Conservation (phyloP, 805 yeast species). For the Saturnispora quitensis region DNA sequence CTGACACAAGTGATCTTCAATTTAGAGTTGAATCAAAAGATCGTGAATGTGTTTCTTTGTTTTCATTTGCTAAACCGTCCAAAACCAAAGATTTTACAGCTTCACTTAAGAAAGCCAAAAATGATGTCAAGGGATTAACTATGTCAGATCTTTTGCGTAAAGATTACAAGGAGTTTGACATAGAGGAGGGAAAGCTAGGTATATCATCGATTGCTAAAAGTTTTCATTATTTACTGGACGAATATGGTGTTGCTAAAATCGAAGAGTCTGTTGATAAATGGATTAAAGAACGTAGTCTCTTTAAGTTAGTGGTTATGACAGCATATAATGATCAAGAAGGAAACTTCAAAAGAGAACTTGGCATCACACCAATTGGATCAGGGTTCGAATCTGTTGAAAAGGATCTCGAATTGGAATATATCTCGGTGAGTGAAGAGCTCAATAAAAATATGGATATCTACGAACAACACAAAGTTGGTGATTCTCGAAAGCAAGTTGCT, state of each 20-base stretch:
- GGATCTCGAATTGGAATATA: constrained; percentile 21
- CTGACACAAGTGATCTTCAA: constrained; percentile 67
- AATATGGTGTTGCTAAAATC: constrained; percentile 15
- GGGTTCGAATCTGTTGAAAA: neutral
- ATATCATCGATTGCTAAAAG: constrained; percentile 69
- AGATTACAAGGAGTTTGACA: constrained; percentile 71
- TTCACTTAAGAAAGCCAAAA: neutral
- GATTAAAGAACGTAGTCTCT: constrained; percentile 27
- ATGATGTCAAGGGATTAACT: constrained; percentile 43
- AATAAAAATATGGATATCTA: neutral
- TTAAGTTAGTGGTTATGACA: constrained; percentile 40
- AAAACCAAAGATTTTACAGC: neutral
- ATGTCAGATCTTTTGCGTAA: constrained; percentile 59
- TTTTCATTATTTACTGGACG: constrained; percentile 39
- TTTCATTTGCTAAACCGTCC: constrained; percentile 18
- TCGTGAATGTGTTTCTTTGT: constrained; percentile 31
- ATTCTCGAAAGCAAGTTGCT: constrained; percentile 3
- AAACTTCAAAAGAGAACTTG: constrained; percentile 35
- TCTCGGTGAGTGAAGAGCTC: neutral
- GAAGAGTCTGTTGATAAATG: constrained; percentile 18
- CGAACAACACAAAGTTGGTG: neutral
- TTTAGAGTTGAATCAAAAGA: constrained; percentile 59
- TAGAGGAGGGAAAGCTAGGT: constrained; percentile 42
- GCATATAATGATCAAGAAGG: constrained; percentile 26
- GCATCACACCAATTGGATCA: neutral